phyloP scores from a whole-genome alignment of 768 basidiomycete genomes.

The Boletus subparvulus region DNA sequence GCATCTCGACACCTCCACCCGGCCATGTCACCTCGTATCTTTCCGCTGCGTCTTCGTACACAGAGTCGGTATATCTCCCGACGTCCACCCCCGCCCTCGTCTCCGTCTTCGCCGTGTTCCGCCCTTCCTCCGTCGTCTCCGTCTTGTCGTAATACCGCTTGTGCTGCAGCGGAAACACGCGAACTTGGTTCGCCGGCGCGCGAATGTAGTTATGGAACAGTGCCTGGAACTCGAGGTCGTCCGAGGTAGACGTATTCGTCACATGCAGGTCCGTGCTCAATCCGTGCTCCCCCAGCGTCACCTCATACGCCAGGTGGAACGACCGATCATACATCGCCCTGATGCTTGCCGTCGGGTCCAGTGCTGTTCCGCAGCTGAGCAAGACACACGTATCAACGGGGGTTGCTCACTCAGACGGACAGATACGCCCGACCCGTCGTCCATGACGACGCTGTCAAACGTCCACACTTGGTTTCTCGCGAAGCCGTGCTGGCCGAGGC shows the following conservation, averaged over 20 bases:
- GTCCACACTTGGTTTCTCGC: constrained; percentile 78
- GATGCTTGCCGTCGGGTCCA: constrained; percentile 64
- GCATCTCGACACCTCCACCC: constrained; percentile 53
- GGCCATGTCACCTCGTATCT: constrained; percentile 62
- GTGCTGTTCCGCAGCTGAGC: constrained; percentile 40
- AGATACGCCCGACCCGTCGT: constrained; percentile 71
- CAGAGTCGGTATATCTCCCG: constrained; percentile 63
- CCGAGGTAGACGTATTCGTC: constrained; percentile 50
- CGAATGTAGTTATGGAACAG: constrained; percentile 90
- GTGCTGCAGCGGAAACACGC: constrained; percentile 63
- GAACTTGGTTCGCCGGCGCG: constrained; percentile 57
- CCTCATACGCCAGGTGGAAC: constrained; percentile 78
- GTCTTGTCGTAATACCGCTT: constrained; percentile 81
- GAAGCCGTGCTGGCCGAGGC: constrained; percentile 87
- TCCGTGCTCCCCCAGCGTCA: constrained; percentile 72
- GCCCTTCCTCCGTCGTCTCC: constrained; percentile 51
- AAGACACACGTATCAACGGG: neutral
- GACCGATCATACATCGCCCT: constrained; percentile 54
- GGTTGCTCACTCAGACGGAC: constrained; percentile 66
- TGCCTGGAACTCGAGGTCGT: constrained; percentile 81
- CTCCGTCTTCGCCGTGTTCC: constrained; percentile 53
- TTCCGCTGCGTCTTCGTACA: constrained; percentile 66
- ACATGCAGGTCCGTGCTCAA: constrained; percentile 82
- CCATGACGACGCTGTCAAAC: constrained; percentile 60
- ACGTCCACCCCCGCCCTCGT: constrained; percentile 66